Conservation (phyloP, 2,329 filamentous ascomycete species). For the Cercospora sojina region DNA sequence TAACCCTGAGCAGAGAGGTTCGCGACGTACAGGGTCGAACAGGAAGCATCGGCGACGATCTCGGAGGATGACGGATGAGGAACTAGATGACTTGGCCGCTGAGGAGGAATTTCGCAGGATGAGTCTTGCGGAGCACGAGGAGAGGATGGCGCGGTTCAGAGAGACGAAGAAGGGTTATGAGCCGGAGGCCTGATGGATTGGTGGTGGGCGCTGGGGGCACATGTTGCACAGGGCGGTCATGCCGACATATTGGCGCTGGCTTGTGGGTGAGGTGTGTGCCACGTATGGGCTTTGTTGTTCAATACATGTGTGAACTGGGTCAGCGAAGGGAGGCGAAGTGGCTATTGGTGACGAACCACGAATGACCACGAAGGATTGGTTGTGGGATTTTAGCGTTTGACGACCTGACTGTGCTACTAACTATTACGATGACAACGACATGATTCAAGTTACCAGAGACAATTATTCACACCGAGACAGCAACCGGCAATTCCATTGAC, state of each 20-base stretch:
- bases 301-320: not conserved
- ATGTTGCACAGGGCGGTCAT: not conserved
- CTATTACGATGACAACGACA: not conserved
- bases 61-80: conserved; percentile 5
- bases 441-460: not conserved
- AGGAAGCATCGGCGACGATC: conserved; percentile 6
- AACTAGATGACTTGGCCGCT: conserved; percentile 2
- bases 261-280: not conserved
- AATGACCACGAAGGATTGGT: not conserved
- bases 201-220: not conserved
- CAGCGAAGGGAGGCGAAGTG: not conserved
- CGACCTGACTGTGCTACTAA: not conserved
- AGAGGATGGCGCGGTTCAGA: conserved; percentile 1
- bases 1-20: conserved; percentile 11
- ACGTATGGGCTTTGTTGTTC: not conserved
- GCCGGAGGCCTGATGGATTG: not conserved
- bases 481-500: too few species aligned
- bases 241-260: not conserved
- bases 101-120: not conserved
- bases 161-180: conserved; percentile 6
- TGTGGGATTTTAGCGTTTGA: not conserved
- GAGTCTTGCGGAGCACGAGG: conserved; percentile 2
- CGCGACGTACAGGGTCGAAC: conserved; percentile 5
- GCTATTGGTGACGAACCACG: not conserved
- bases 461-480: not conserved